Evolutionary conservation across 2,329 filamentous ascomycete species (phyloP).

Genomic region (Xylariales sp.): DNA sequence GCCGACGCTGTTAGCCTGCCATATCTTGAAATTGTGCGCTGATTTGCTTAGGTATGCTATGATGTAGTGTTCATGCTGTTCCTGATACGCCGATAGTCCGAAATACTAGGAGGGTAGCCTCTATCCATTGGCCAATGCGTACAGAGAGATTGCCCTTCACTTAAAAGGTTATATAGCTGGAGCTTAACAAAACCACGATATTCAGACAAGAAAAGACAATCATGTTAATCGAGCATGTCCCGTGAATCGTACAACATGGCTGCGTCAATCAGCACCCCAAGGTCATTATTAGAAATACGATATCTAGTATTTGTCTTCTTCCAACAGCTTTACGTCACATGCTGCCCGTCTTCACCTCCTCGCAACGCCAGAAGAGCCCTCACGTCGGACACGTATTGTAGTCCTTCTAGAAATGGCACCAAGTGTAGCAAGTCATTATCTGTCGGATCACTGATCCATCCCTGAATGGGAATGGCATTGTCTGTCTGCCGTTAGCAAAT

Average conservation of each 20-base stretch:
- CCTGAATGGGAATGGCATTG: slow-evolving; percentile 98
- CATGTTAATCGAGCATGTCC: neutral
- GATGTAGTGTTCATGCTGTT: too few species aligned
- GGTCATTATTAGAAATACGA: slow-evolving; percentile 36
- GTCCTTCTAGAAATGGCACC: slow-evolving; percentile 88
- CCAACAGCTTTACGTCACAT: slow-evolving; percentile 40
- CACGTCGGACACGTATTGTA: slow-evolving; percentile 97
- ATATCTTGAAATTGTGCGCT: too few species aligned
- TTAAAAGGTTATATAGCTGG: neutral
- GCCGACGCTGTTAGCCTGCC: too few species aligned
- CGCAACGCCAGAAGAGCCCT: slow-evolving; percentile 88
- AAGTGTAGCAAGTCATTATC: slow-evolving; percentile 95
- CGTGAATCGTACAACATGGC: slow-evolving; percentile 18
- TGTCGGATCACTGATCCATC: slow-evolving; percentile 98
- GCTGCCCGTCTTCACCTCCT: slow-evolving; percentile 81
- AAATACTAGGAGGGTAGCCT: too few species aligned
- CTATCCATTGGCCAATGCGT: neutral
- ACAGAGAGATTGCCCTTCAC: neutral
- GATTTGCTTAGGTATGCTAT: too few species aligned
- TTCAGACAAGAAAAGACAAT: slow-evolving; percentile 10
- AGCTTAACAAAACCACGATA: slow-evolving; percentile 6
- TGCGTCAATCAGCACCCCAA: slow-evolving; percentile 11
- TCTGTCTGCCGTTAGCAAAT: slow-evolving; percentile 66
- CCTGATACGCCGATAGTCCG: too few species aligned
- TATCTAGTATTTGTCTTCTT: slow-evolving; percentile 32